Base-by-base conservation (phyloP, 768 basidiomycete species). In the Coprinopsis cinerea region DNA sequence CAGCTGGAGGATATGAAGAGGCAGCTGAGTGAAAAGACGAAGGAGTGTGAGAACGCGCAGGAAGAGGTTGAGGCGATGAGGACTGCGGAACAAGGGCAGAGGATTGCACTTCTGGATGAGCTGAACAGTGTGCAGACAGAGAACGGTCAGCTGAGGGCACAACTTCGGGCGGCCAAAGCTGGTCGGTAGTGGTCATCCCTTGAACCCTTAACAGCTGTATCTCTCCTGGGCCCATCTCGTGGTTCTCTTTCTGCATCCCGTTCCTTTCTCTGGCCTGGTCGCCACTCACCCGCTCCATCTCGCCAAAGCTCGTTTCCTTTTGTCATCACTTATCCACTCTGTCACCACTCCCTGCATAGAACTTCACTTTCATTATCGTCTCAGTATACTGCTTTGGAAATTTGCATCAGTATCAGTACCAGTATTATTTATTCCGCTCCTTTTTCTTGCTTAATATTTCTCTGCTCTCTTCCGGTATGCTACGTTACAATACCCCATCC, bases 21-120 rank as follows among this genome's bases (percentile, higher is more conserved):
- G n/a, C 79, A 88, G 61, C 70, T 93, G 5, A 62, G 69, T 6
- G 85, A 84, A 47, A 72, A 75, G 43, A 74, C 77, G 57, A 76
- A 76, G 40, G 75, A 81, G 45, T 72, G 92, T 40, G 75, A 79
- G 43, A 72, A 76, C 17, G 83, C 84, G 7, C 72, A 78, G 59
- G 83, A 79, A 23, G 87, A 93, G 61, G 65, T 91, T 34, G 76
- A 85, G 15, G 76, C 70, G 32, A 81, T 87, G 76, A 75, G 73
- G 35, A 73, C 68, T 55, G 79, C 81, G 14, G 90, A 93, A 59
- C 87, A 92, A 67, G 77, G 73, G 7, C 92, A 94, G 68, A 75
- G 85, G 55, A 81, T 91, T 48, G 84, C 85, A 26, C 62, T 99
- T 48, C 73, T 99, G 36, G 92, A 96, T 60, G 92, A 95, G 69